These are phyloP conservation scores for Cyclospora cayetanensis DNA, from an alignment of 169 alveolate species.

Conservation along the genomic window DNA sequence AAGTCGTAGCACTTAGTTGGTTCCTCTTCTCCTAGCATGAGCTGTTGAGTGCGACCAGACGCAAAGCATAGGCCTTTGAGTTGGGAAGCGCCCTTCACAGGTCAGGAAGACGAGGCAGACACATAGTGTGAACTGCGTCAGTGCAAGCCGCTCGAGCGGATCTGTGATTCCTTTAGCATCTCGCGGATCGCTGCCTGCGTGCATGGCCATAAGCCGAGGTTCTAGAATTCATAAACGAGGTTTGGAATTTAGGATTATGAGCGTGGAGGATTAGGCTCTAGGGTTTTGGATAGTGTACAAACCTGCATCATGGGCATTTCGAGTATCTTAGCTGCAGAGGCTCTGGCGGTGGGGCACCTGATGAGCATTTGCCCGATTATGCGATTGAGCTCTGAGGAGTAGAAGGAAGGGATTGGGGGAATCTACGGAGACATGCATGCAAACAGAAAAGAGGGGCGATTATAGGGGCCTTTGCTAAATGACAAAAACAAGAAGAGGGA, in stretches of 20 bases:
- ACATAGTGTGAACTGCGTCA: background rate
- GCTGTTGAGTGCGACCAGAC: too few species aligned
- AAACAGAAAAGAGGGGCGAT: background rate
- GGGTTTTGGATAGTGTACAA: background rate
- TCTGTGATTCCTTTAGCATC: conserved; percentile 46
- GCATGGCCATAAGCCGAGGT: too few species aligned
- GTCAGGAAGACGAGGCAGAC: background rate
- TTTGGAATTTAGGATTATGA: background rate
- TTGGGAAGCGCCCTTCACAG: too few species aligned
- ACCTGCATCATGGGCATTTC: conserved; percentile 64
- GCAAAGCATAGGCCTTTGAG: too few species aligned
- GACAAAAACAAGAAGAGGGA: background rate
- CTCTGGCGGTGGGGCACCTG: conserved; percentile 57
- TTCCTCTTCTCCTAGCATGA: too few species aligned
- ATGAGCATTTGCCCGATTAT: conserved; percentile 34
- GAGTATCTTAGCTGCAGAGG: conserved; percentile 72
- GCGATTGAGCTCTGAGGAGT: conserved; percentile 56
- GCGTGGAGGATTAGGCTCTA: background rate
- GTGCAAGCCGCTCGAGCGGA: background rate
- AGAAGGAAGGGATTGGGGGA: conserved; percentile 45
- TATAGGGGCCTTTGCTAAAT: background rate
- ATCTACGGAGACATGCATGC: background rate
- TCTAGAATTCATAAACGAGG: background rate
- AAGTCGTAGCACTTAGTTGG: too few species aligned
- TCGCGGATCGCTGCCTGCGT: conserved; percentile 57